Evolutionary conservation across 83 land plant species (phyloP), one percentile per base, ranked within the genome.

Genomic region (Picea mariana): DNA sequence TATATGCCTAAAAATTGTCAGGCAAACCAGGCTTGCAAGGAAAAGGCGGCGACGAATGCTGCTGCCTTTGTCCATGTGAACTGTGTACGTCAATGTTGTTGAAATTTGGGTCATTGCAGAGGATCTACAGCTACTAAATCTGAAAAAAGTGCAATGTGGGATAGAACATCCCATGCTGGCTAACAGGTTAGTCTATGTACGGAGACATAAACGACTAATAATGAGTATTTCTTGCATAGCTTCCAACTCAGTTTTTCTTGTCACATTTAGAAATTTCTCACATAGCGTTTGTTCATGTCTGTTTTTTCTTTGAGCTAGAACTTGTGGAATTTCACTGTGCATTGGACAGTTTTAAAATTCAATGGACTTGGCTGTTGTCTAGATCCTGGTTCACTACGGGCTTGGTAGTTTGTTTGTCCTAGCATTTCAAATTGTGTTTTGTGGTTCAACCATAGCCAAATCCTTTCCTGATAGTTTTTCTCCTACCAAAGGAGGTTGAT

Each of bases 21-120:
- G 84, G 84, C 85, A 86, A 80, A 80, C n/a, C 62, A 64, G 34
- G 64, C 76, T 85, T 31, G 82, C 87, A 31, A 85, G 23, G 81
- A 88, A 88, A 79, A 87, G 87, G 79, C 87, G 86, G 42, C 86
- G 90, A 47, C 85, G 84, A 81, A 75, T 87, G 75, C 61, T 87
- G 78, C 68, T 88, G 75, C 90, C 90, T 55, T 81, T 88, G 67
- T 88, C 90, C 64, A 83, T 88, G 88, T 82, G 65, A 83, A 79
- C 63, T 34, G 42, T 4, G 58, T 9, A 49, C 12, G 3, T 21
- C 44, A 72, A 20, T 16, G 7, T 6, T 44, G 11, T 49, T 40
- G 44, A 40, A 42, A 20, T 72, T 72, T 44, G 40, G 21, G 52
- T 72, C 52, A 72, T 44, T 72, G 44, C 44, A 72, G 55, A 44